Evolutionary conservation across 495 filamentous ascomycete species (phyloP), one percentile per base, ranked within the genome.

Genomic region (Trichoderma reesei): DNA sequence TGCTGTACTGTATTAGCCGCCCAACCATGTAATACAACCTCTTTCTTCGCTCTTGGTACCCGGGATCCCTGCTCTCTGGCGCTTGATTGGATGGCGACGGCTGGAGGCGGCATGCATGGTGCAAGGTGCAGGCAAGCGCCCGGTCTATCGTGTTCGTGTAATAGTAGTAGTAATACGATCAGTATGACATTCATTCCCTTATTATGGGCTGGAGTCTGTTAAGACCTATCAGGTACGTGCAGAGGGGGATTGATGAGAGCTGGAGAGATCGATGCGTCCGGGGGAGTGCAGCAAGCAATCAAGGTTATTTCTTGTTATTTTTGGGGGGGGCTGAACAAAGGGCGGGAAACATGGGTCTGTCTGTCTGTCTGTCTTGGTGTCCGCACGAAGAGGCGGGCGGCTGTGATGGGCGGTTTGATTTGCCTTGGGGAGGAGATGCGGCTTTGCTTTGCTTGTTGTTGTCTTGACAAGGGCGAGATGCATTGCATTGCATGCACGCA

Each of bases 321-420:
- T 26, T 26, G 26, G 26, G 26, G 26, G 38, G 38, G 11, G 38
- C 38, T 7, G 38, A 14, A 34, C 7, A 10, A 31, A 56, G 20
- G 18, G 16, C 11, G 48, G 16, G 4, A 26, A 26, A 56, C 9
- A 56, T 10, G 26, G 51, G 18, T n/a, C 20, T 16, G 51, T 26
- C 26, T 26, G 26, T 26, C 26, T 26, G 26, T 26, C 20, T 16
- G n/a, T n/a, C n/a, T n/a, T n/a, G 2, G 13, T 16, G 11, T 14
- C 42, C 11, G 42, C 42, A 46, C 13, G 31, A 11, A 26, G 26
- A 1, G 26, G 26, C 26, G 51, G 51, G 51, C 51, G 51, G 51
- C 51, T 56, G 51, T 13, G 51, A 56, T 56, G 0, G 51, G 51
- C 8, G 20, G 51, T 56, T 56, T 56, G 51, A 56, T 56, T 56